Conservation (phyloP, 2,329 filamentous ascomycete genomes). For the Fusarium mangiferae region DNA sequence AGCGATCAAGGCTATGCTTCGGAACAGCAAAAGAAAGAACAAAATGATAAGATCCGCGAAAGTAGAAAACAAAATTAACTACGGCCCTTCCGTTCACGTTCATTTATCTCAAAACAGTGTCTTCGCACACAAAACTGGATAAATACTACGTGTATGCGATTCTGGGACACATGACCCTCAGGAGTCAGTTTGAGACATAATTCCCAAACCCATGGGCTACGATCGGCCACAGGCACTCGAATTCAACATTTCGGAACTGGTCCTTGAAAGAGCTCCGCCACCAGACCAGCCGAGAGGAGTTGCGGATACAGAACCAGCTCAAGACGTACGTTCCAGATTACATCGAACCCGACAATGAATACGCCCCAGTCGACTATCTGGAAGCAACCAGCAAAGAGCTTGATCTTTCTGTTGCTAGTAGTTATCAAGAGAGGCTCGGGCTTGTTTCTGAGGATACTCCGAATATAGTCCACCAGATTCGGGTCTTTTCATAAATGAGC, state of each 20-base stretch:
- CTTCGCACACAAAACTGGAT: background rate
- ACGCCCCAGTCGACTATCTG: background rate
- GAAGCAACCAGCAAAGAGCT: background rate
- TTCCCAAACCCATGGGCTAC: accelerated
- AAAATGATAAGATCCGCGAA: no score
- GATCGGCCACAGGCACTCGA: background rate
- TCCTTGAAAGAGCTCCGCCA: background rate
- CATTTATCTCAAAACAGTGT: background rate
- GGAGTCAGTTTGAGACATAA: background rate
- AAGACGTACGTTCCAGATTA: background rate
- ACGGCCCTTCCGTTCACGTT: no score
- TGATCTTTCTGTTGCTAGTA: background rate
- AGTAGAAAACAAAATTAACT: no score
- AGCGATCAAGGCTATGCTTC: background rate
- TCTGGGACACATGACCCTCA: no score
- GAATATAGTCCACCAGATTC: background rate
- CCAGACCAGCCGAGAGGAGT: background rate
- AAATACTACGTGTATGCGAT: no score
- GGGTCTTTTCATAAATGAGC: background rate
- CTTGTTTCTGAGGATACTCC: background rate
- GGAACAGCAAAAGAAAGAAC: no score
- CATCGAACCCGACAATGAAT: background rate
- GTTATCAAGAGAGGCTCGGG: background rate
- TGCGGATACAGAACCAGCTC: background rate
- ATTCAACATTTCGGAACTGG: background rate